Conservation (phyloP, 768 basidiomycete genomes). For the Kwoniella mangroviensis region DNA sequence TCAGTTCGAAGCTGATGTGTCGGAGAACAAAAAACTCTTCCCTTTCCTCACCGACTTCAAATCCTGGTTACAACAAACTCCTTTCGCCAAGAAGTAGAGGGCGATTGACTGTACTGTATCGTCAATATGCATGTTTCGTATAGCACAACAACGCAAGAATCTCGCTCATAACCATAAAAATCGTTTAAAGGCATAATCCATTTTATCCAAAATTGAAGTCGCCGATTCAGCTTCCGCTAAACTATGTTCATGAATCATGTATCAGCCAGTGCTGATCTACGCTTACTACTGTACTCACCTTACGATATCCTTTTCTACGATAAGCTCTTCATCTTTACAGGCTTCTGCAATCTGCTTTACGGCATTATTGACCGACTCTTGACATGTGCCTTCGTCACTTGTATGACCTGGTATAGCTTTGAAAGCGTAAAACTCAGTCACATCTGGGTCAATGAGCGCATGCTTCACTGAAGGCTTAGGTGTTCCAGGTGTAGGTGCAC, state of each 20-base stretch:
- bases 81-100: conserved; percentile 16
- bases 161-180: conserved; percentile 72
- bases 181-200: conserved; percentile 91
- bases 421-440: conserved; percentile 58
- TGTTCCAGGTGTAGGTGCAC: conserved; percentile 68
- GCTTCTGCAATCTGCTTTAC: conserved; percentile 69
- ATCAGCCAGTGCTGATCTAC: neutral
- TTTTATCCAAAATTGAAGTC: conserved; percentile 85
- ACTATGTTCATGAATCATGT: conserved; percentile 59
- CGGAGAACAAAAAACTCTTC: conserved; percentile 10
- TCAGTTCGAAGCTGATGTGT: conserved; percentile 16
- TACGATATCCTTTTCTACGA: conserved; percentile 74
- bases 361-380: conserved; percentile 75
- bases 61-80: conserved; percentile 16
- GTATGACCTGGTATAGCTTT: conserved; percentile 58
- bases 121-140: neutral
- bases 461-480: conserved; percentile 60
- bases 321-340: conserved; percentile 61
- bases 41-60: conserved; percentile 12
- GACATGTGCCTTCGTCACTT: conserved; percentile 64
- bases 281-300: conserved; percentile 63
- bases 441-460: conserved; percentile 20
- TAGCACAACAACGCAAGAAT: neutral
- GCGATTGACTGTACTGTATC: neutral
- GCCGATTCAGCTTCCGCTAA: conserved; percentile 79